Evolutionary conservation across 768 basidiomycete species (phyloP).

Genomic region (Rhodocollybia butyracea): DNA sequence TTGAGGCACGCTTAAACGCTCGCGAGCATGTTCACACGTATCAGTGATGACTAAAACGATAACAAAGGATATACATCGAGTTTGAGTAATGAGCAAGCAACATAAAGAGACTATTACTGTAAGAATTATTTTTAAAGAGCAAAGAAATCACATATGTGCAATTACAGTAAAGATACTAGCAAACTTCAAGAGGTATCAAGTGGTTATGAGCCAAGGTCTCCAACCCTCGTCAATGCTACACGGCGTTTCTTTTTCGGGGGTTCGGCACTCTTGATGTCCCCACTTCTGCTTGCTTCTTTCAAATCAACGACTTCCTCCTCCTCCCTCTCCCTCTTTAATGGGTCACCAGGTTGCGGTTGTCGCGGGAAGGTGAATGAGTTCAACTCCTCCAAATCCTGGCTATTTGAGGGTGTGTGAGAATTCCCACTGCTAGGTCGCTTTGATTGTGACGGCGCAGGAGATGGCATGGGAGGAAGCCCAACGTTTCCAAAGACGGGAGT

Average conservation of each 20-base stretch:
- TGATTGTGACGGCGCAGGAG: constrained; percentile 4
- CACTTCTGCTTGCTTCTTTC: constrained; percentile 13
- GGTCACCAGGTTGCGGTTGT: constrained; percentile 1
- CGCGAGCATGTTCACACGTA: no score
- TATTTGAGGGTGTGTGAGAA: constrained; percentile 46
- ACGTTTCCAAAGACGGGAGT: constrained; percentile 31
- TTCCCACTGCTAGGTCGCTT: constrained; percentile 28
- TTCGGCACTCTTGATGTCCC: constrained; percentile 25
- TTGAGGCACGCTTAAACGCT: no score
- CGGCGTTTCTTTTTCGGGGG: constrained; percentile 87
- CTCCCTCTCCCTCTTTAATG: constrained; percentile 18
- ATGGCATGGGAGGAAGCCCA: constrained; percentile 23
- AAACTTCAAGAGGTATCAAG: no score
- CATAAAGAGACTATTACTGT: no score
- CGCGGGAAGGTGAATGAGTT: constrained; percentile 9
- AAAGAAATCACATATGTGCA: no score
- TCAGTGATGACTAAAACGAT: no score
- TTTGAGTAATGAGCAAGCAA: no score
- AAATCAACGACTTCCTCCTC: constrained; percentile 18
- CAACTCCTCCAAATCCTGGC: constrained; percentile 37
- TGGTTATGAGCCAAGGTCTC: constrained; percentile 41
- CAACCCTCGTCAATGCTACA: constrained; percentile 69
- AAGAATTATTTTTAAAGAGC: no score
- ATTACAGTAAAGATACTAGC: no score
- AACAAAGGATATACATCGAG: no score